Percentiles rank a stretch among this genome's conserved stretches.
phyloP scores from a whole-genome alignment of 164 flowering plant genomes.

The Vitis amurensis region DNA sequence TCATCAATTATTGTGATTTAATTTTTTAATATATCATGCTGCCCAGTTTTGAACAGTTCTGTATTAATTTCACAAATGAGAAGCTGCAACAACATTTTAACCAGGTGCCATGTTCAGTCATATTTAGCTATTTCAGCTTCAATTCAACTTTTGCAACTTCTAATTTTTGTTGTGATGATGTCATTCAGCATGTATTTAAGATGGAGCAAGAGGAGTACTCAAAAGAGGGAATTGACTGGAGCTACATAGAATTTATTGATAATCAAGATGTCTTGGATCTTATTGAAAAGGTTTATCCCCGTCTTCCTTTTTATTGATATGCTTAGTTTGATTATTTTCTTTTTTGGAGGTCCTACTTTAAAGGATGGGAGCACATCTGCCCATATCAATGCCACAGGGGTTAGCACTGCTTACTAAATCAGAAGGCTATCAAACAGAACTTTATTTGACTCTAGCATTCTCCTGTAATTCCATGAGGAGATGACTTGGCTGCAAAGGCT shows the following conservation, averaged over 20 bases:
- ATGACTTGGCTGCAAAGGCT: too few species aligned
- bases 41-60: conserved; percentile 95
- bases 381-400: too few species aligned
- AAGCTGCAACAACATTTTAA: conserved; percentile 98
- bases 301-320: background rate
- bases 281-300: conserved; percentile 71
- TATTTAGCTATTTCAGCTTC: conserved; percentile 7
- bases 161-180: conserved; percentile 12
- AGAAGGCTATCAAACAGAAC: too few species aligned
- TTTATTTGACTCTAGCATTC: too few species aligned
- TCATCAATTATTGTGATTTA: background rate
- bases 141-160: conserved; percentile 3
- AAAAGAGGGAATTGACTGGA: conserved; percentile 88
- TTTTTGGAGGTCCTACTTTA: too few species aligned
- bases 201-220: conserved; percentile 93
- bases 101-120: conserved; percentile 56
- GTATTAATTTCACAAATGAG: conserved; percentile 93
- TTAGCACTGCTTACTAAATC: too few species aligned
- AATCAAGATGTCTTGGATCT: conserved; percentile 92
- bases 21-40: conserved; percentile 7
- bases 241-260: conserved; percentile 93
- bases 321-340: background rate
- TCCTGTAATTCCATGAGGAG: too few species aligned
- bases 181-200: conserved; percentile 88
- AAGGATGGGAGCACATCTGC: too few species aligned